Evolutionary conservation across 169 alveolate species (phyloP).

Genomic region (Eimeria brunetti): DNA sequence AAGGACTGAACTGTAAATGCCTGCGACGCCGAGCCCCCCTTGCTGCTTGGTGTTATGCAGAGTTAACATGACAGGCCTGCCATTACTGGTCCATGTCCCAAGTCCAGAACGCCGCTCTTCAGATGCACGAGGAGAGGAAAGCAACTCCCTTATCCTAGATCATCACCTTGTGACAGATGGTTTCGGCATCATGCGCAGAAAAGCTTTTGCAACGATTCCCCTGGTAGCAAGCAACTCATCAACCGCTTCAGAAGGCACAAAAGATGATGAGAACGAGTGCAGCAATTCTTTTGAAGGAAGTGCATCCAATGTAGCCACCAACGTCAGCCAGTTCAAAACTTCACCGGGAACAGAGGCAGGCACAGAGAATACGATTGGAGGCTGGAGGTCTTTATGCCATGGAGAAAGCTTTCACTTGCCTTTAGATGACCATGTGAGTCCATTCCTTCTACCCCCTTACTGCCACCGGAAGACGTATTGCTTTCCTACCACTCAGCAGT

Average conservation of each 20-base stretch:
- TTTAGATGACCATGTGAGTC: slow-evolving; percentile 50
- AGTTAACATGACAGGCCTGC: slow-evolving; percentile 79
- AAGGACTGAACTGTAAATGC: background rate
- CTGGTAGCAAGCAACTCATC: background rate
- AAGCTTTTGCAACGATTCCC: background rate
- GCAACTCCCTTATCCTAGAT: background rate
- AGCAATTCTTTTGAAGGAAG: background rate
- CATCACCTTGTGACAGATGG: slow-evolving; percentile 32
- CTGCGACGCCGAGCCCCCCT: background rate
- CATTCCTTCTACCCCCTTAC: background rate
- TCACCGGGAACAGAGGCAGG: background rate
- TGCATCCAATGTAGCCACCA: background rate
- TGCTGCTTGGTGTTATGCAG: slow-evolving; percentile 29
- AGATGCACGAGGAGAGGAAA: background rate
- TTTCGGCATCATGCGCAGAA: slow-evolving; percentile 36
- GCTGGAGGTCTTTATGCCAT: slow-evolving; percentile 34
- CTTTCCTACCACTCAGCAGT: background rate
- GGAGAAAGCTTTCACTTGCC: slow-evolving; percentile 63
- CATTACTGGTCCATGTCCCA: slow-evolving; percentile 49
- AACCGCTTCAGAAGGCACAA: background rate
- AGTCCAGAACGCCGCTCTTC: background rate
- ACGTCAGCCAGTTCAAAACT: background rate
- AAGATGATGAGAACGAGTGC: background rate
- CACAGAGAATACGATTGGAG: background rate
- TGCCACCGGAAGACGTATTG: background rate